Base-by-base conservation (phyloP, 257 asterid species). In the Solanum paucissectum region DNA sequence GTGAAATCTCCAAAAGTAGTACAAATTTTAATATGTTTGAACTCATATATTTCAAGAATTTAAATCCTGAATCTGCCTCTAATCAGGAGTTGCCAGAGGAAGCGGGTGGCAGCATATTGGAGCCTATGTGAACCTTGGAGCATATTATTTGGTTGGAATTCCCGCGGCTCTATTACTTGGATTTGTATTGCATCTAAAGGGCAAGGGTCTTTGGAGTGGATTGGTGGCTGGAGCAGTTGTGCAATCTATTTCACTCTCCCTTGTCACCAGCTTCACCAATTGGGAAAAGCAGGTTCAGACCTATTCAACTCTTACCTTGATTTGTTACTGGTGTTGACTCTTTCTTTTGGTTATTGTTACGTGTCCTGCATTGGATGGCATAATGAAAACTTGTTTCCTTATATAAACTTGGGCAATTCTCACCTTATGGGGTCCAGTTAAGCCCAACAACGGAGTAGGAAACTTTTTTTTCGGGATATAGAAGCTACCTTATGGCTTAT, bases 71-170 rank as follows among this genome's bases (percentile, higher is more conserved):
- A 73, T 73, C 27, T 73, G 27, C 8, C 46, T 73, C 27, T 73
- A 10, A 20, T 4, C 16, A 73, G 98, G 98, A 13, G 94, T 94
- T 21, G 98, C 98, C 11, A 92, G 98, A 92, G 98, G 98, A 27
- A 90, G 95, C 10, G 99, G 99, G 69, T 96, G 98, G 98, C 98
- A 96, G 89, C 96, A 93, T 25, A 69, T 96, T 11, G 99, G 98
- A 27, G 98, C 99, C 4, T 95, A 93, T 34, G 36, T 34, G 36
- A 34, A 34, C 36, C 36, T 34, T 34, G 36, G 36, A 34, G 36
- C 36, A 34, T 34, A 34, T 34, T 34, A 34, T 34, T 34, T 34
- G 5, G 36, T 5, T 34, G 36, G 36, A 34, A 34, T 34, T 34
- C 36, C 36, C 36, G 6, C 36, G 5, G 36, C 36, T 34, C 36